Evolutionary conservation across 805 yeast species (phyloP), one percentile per base, ranked within the genome.

Genomic region (Naumovozyma castellii): DNA sequence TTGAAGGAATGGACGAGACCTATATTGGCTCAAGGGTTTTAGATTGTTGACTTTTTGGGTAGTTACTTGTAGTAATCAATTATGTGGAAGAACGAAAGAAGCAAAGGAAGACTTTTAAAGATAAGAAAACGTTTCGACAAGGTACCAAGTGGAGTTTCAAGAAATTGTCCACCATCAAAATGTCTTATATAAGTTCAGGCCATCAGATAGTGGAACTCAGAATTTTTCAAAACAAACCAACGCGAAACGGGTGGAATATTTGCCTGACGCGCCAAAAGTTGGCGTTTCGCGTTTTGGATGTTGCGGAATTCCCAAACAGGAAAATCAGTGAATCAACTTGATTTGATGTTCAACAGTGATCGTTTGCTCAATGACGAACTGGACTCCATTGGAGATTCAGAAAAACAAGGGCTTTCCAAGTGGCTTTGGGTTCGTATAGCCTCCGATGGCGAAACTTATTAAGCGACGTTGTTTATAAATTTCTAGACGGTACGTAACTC

Each of bases 1-100:
- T 22, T 22, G 33, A 45, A 42, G 39, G 50, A 47, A 47, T 47
- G 50, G 50, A 47, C 50, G 50, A 47, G 50, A 47, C 50, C 46
- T 30, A 22, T n/a, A n/a, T 15, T 44, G 43, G 50, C 46, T 46
- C 49, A 35, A 40, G 5, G 34, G 20, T 14, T 22, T n/a, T 14
- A 13, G 8, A 20, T 15, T 36, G 22, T 4, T 20, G 12, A 36
- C 33, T 28, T 20, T 27, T 15, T 36, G 5, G 8, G 16, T 4
- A 18, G 4, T 16, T 5, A 35, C 27, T 18, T 28, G 28, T 28
- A 16, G 8, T 22, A 27, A 27, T 19, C 17, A 18, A n/a, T 28
- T 9, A 28, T 27, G 15, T 14, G 12, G 17, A 19, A 16, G 12
- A 32, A 15, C 12, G 35, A 12, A 5, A 6, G 17, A 15, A 32